Evolutionary conservation across 2,329 filamentous ascomycete species (phyloP), one percentile per base, ranked within the genome.

Genomic region (Xylariomycetidae sp.): DNA sequence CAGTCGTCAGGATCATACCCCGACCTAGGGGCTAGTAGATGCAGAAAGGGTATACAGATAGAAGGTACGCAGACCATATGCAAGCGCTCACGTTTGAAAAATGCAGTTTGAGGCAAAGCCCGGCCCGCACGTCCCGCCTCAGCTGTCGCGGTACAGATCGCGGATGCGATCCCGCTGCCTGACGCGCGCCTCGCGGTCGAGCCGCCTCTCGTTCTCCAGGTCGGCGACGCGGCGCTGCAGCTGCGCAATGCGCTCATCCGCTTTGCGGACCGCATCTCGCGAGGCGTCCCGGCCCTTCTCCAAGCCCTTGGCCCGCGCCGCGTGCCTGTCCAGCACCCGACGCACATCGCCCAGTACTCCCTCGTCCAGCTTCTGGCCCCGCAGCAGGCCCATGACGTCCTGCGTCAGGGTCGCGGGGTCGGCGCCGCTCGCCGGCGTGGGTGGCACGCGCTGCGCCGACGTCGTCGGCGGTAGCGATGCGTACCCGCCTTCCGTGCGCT

Each of bases 271-370:
- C 4, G 70, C 72, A 7, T 72, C 56, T n/a, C 84, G 63, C 4
- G 74, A 70, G 6, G 81, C 72, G 39, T 90, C 82, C 3, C 83
- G 65, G 1, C 82, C 81, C 40, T 71, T 71, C 24, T 67, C 65
- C 14, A 84, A 65, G 0, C 83, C 84, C 47, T 72, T 74, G 0
- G 70, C 67, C 32, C 67, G 70, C 32, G 78, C 58, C 12, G 74
- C 71, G 43, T 84, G 68, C 27, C 60, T 70, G 22, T 68, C 64
- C 19, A 85, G 61, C 6, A 74, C 46, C 16, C 44, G 38, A 1
- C 56, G 54, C 2, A 82, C 53, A 15, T 51, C 56, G 2, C 44
- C 37, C 4, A 63, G 54, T 1, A 63, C 58, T 0, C 48, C 38
- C 2, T 54, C 48, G 15, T 62, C 57, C 12, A 78, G 42, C 7